These are phyloP conservation scores for Aspergillus pseudoviridinutans DNA, from an alignment of 2,329 filamentous ascomycete species.

Conservation along the genomic window DNA sequence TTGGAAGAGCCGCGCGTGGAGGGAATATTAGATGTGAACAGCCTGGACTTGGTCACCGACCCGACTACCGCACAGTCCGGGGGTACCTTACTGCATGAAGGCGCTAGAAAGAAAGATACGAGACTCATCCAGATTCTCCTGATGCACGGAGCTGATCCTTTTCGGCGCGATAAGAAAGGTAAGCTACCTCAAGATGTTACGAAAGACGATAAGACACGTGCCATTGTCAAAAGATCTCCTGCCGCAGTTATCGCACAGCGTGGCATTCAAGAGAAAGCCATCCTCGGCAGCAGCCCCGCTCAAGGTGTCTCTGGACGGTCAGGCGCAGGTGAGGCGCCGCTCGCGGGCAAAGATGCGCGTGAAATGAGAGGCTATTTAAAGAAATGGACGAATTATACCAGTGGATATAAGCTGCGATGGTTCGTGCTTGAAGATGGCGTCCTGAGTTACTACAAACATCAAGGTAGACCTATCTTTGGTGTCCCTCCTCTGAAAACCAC, in stretches of 20 bases:
- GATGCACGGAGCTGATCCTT: constrained; percentile 92
- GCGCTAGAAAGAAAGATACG: constrained; percentile 79
- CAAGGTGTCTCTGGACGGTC: constrained; percentile 52
- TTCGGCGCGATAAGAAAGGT: constrained; percentile 88
- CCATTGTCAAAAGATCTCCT: constrained; percentile 89
- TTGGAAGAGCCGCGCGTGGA: constrained; percentile 82
- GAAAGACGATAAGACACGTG: constrained; percentile 83
- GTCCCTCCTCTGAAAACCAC: not conserved
- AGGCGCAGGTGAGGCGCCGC: constrained; percentile 46
- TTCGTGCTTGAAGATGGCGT: constrained; percentile 98
- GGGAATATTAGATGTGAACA: constrained; percentile 87
- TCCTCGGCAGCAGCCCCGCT: constrained; percentile 68
- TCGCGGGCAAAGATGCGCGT: constrained; percentile 77
- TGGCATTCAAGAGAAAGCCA: constrained; percentile 94
- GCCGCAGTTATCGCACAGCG: constrained; percentile 91
- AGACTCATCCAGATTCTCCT: constrained; percentile 85
- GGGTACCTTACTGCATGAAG: constrained; percentile 92
- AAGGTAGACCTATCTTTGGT: constrained; percentile 47
- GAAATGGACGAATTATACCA: constrained; percentile 99
- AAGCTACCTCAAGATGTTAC: constrained; percentile 95
- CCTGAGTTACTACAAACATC: constrained; percentile 97
- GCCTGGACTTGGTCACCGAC: constrained; percentile 81
- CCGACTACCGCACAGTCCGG: constrained; percentile 71
- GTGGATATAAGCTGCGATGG: constrained; percentile 94
- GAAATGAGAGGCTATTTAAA: constrained; percentile 99